Conservation (phyloP, 108 stramenopile genomes). For the Parietichytrium sp. region DNA sequence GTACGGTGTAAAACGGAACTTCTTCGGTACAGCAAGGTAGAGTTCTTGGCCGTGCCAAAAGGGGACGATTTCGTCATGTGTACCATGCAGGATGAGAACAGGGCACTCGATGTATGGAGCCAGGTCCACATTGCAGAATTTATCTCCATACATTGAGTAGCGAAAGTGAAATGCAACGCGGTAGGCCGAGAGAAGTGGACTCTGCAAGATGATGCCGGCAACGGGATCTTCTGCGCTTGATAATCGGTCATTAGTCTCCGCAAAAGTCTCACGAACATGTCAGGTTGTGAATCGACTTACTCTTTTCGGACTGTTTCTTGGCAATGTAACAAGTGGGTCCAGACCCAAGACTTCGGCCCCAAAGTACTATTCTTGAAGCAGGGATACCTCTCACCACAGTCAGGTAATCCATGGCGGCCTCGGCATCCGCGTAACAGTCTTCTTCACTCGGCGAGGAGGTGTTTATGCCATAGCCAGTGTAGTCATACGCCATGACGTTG, state of each 20-base stretch:
- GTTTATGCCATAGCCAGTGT: conserved; percentile 82
- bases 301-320: conserved; percentile 66
- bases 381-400: conserved; percentile 67
- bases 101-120: conserved; percentile 77
- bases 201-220: conserved; percentile 77
- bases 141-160: conserved; percentile 78
- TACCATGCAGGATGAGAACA: conserved; percentile 86
- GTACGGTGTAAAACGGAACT: conserved; percentile 83
- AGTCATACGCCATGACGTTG: conserved; percentile 95
- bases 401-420: conserved; percentile 85
- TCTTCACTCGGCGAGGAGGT: not conserved
- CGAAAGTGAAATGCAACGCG: conserved; percentile 86
- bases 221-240: conserved; percentile 75
- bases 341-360: conserved; percentile 75
- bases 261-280: too few species aligned
- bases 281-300: conserved; percentile 11
- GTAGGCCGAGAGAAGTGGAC: conserved; percentile 77
- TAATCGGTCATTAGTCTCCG: too few species aligned
- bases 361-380: conserved; percentile 84
- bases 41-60: conserved; percentile 91
- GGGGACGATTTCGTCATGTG: conserved; percentile 88
- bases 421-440: conserved; percentile 82
- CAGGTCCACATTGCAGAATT: conserved; percentile 89
- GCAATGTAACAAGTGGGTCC: conserved; percentile 93
- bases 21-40: conserved; percentile 75